Evolutionary conservation across 2,329 filamentous ascomycete species (phyloP), one percentile per base, ranked within the genome.

Genomic region (Hortaea sp.): DNA sequence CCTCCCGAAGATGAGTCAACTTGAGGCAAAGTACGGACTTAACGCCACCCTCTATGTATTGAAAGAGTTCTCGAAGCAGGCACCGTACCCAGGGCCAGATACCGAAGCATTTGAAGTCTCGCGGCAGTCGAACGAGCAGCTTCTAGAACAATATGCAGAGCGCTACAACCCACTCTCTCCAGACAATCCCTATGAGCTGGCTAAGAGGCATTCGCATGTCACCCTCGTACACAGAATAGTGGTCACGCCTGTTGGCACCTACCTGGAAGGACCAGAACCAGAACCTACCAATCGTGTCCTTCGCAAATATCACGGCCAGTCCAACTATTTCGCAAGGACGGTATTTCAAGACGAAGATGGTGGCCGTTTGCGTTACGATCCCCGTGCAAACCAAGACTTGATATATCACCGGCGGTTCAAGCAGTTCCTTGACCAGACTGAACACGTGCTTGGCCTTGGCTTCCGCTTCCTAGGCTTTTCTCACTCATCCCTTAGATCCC

Each of bases 391-490:
- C 1, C 66, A 76, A 5, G 69, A 77, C 0, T 39, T 52, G 0
- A 70, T 88, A 6, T 72, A 67, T 41, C 76, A 78, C 49, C 54
- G 61, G 0, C 76, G 81, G 0, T 89, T 88, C 62, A 75, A 76
- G 44, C 51, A 59, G 0, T 66, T 87, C 0, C 69, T 92, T 6
- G 61, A 67, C 2, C 57, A 70, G 0, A 81, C 80, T 0, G 77
- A 94, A 29, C 57, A 66, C 1, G 77, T 90, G 44, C 84, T 76
- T 2, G 84, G 79, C 0, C 70, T 79, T 9, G 58, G 63, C 1
- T 88, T 79, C 56, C 64, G 66, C 0, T 90, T 89, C 56, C 69
- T 90, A 0, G 85, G 85, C 0, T 90, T 88, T 62, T 88, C 84
- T 0, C 82, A 89, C 61, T 90, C 85, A 0, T 88, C 85, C 0